A percentile compares a stretch with the other conserved stretches of the same genome.
Conservation (phyloP, 768 basidiomycete genomes). For the Calocybe gangraenosa region DNA sequence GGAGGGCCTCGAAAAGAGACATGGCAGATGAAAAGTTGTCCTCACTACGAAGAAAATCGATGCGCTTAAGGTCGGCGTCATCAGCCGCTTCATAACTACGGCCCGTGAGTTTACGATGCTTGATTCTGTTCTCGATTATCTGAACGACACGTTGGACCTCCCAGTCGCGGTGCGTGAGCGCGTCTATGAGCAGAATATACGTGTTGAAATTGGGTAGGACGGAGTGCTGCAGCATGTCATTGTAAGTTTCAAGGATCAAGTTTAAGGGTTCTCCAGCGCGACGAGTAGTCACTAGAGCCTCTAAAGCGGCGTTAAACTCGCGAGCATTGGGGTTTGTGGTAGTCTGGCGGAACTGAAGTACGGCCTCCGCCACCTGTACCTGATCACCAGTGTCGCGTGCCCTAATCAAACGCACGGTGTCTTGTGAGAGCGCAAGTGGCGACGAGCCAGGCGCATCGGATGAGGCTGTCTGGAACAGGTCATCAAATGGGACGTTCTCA, state of each 20-base stretch:
- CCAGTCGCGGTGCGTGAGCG: conserved; percentile 61
- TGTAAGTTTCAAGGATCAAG: conserved; percentile 62
- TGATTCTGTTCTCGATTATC: conserved; percentile 36
- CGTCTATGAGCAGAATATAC: conserved; percentile 56
- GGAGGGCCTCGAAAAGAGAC: conserved; percentile 64
- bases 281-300: conserved; percentile 46
- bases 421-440: conserved; percentile 11
- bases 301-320: conserved; percentile 63
- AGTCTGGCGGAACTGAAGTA: conserved; percentile 28
- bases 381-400: conserved; percentile 25
- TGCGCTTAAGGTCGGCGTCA: conserved; percentile 31
- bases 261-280: conserved; percentile 48
- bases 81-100: conserved; percentile 16
- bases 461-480: conserved; percentile 14
- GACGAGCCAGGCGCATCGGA: conserved; percentile 5
- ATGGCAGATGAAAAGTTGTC: conserved; percentile 70
- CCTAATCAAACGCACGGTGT: conserved; percentile 18
- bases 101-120: conserved; percentile 28
- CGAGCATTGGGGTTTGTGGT: conserved; percentile 32
- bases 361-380: conserved; percentile 28
- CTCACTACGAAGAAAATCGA: conserved; percentile 49
- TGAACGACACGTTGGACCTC: conserved; percentile 52
- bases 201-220: conserved; percentile 61
- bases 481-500: not conserved
- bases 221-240: conserved; percentile 59